A percentile compares a stretch with the other conserved stretches of the same genome.
Evolutionary conservation across 164 flowering plant genomes (phyloP).

Genomic region (Annona cherimola): DNA sequence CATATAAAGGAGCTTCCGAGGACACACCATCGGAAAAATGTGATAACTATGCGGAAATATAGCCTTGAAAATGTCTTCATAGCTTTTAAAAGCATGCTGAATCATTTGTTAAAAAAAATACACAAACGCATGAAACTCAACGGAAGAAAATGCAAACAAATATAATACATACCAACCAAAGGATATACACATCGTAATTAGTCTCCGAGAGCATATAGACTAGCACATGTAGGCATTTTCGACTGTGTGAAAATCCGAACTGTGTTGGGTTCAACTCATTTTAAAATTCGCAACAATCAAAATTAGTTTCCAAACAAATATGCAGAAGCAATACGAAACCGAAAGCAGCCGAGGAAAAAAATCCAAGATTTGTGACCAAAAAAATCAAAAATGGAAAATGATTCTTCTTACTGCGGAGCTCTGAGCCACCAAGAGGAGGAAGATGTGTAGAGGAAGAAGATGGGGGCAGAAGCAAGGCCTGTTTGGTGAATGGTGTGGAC

Average conservation of each 20-base stretch:
- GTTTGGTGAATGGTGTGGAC: too few relatives aligned
- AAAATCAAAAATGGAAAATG: too few relatives aligned
- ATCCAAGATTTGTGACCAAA: too few relatives aligned
- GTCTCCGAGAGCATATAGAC: background rate
- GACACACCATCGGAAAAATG: slow-evolving; percentile 36
- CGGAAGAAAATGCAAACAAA: background rate
- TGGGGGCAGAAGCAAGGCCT: too few relatives aligned
- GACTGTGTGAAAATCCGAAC: background rate
- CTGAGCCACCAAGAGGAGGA: too few relatives aligned
- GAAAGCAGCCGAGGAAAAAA: too few relatives aligned
- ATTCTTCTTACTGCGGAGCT: too few relatives aligned
- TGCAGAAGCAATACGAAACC: too few relatives aligned
- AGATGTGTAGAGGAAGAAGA: too few relatives aligned
- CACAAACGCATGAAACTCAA: background rate
- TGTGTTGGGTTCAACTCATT: background rate
- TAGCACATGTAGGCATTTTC: background rate
- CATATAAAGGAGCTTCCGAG: slow-evolving; percentile 42
- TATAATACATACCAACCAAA: background rate
- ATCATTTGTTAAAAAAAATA: background rate
- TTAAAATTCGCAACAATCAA: too few relatives aligned
- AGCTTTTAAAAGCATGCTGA: slow-evolving; percentile 27
- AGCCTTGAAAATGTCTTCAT: slow-evolving; percentile 37
- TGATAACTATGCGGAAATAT: slow-evolving; percentile 41
- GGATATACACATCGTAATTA: too few relatives aligned
- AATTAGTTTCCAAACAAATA: too few relatives aligned